Evolutionary conservation across 495 filamentous ascomycete genomes (phyloP).

Genomic region (Penicillium pulvis): DNA sequence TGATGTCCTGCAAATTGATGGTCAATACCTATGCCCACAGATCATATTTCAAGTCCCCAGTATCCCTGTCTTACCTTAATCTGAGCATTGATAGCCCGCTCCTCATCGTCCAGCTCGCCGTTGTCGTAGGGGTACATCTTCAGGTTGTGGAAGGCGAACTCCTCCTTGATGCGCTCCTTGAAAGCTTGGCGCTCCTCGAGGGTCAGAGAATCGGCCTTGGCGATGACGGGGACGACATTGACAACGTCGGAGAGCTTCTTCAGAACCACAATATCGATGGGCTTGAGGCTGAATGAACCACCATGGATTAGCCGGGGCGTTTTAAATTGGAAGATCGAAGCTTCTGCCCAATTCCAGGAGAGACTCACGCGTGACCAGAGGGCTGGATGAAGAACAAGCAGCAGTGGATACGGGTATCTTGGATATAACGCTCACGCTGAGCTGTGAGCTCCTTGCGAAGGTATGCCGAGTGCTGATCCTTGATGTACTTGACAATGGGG

Average conservation of each 20-base stretch:
- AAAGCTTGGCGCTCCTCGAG: constrained; percentile 93
- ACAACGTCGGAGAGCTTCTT: constrained; percentile 99
- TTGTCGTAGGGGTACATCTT: constrained; percentile 99
- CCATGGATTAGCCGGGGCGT: neutral
- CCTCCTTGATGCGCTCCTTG: constrained; percentile 99
- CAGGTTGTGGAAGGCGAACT: constrained; percentile 98
- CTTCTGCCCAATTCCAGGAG: constrained; percentile 2
- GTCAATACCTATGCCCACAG: neutral
- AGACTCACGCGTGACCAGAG: constrained; percentile 82
- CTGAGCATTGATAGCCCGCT: constrained; percentile 86
- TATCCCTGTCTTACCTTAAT: constrained; percentile 72
- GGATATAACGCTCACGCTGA: constrained; percentile 98
- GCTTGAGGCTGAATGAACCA: constrained; percentile 66
- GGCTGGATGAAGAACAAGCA: constrained; percentile 99
- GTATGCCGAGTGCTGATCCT: constrained; percentile 99
- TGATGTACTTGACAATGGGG: constrained; percentile 99
- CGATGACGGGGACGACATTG: constrained; percentile 98
- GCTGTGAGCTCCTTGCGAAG: constrained; percentile 99
- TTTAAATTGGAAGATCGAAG: neutral
- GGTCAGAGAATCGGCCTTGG: constrained; percentile 95
- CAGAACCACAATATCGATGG: constrained; percentile 98
- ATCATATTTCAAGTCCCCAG: neutral
- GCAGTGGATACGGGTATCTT: constrained; percentile 99
- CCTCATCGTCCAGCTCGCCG: constrained; percentile 96
- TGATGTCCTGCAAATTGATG: constrained; percentile 66